phyloP scores from a whole-genome alignment of 2,329 filamentous ascomycete species.

The Colletotrichum horii region DNA sequence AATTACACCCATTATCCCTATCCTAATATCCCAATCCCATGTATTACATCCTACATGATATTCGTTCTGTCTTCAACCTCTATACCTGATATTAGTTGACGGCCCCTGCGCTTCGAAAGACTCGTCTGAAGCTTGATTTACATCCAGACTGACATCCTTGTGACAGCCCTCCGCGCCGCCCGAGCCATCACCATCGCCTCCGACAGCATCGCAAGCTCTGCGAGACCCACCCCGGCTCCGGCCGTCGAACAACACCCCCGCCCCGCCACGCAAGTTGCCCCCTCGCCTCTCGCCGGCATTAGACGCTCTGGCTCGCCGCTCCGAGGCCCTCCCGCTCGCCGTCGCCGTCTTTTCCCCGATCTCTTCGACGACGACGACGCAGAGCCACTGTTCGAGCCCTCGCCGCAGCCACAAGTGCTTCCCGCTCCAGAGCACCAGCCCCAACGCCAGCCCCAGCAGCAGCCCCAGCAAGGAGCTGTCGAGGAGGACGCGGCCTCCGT shows the following conservation, averaged over 20 bases:
- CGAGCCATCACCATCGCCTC: not conserved
- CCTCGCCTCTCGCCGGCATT: not conserved
- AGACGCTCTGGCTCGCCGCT: not conserved
- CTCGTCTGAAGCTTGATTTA: not conserved
- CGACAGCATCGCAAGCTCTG: not conserved
- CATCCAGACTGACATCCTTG: not conserved
- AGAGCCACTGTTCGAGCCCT: not conserved
- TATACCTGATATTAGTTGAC: not conserved
- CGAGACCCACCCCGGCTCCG: not conserved
- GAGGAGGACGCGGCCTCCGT: not conserved
- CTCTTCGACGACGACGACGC: not conserved
- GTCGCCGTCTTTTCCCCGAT: not conserved
- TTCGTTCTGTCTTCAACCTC: not conserved
- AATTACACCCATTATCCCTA: not conserved
- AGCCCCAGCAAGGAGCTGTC: not conserved
- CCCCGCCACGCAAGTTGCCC: not conserved
- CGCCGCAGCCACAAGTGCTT: not conserved
- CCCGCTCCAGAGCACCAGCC: not conserved
- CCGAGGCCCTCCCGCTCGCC: not conserved
- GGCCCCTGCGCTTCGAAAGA: not conserved
- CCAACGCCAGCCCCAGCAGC: not conserved
- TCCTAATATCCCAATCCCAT: not conserved
- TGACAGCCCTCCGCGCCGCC: not conserved
- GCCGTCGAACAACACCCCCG: not conserved
- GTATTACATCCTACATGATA: not conserved